A percentile compares a stretch with the other conserved stretches of the same genome.
Evolutionary conservation across 306 rosid species (phyloP).

Genomic region (Quillaja saponaria): DNA sequence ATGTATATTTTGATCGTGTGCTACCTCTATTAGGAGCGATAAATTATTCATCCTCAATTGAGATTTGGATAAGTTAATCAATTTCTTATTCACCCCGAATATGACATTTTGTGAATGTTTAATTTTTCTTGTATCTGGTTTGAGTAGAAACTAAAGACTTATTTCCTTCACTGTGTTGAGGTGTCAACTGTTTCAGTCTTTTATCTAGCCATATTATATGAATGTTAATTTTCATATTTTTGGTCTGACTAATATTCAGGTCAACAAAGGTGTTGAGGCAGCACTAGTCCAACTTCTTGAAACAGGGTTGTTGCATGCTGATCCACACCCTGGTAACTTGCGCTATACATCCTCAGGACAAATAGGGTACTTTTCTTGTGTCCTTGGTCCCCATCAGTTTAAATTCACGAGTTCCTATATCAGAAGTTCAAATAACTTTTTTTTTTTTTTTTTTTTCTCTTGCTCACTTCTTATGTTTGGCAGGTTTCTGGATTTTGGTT

Average conservation of each 20-base stretch:
- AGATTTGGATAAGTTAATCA: conserved; percentile 9
- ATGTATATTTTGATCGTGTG: conserved; percentile 14
- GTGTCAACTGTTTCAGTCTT: no score
- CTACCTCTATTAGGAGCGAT: no score
- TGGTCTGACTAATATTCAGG: no score
- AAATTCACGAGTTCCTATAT: conserved; percentile 23
- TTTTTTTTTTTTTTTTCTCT: neutral
- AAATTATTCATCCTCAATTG: no score
- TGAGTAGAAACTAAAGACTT: no score
- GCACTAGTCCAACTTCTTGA: conserved; percentile 89
- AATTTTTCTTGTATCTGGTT: no score
- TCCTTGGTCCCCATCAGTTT: conserved; percentile 13
- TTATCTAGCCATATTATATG: conserved; percentile 28
- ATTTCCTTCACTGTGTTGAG: no score
- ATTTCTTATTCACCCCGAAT: conserved; percentile 6
- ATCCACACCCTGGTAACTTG: conserved; percentile 98
- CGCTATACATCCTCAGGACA: conserved; percentile 85
- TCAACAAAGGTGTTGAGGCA: conserved; percentile 90
- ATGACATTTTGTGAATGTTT: no score
- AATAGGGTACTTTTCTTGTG: conserved; percentile 59
- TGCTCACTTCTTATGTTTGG: conserved; percentile 24
- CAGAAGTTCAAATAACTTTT: conserved; percentile 4
- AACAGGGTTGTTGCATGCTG: conserved; percentile 95
- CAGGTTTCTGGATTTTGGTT: conserved; percentile 96
- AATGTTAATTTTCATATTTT: conserved; percentile 29